phyloP scores from a whole-genome alignment of 768 basidiomycete genomes.

The Leccinum obscurum region DNA sequence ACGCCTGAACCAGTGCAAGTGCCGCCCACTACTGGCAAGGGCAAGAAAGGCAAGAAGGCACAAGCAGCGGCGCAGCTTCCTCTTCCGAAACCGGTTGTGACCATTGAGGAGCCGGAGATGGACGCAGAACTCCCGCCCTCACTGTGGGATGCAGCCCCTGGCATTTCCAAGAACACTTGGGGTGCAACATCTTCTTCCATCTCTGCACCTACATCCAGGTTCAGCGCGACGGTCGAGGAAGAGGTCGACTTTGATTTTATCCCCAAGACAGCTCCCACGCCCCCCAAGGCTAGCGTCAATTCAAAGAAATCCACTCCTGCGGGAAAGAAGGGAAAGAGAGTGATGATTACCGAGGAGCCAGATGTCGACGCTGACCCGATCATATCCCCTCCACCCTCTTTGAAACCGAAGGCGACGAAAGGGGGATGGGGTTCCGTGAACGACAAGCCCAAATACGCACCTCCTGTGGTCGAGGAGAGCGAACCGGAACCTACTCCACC shows the following conservation, averaged over 20 bases:
- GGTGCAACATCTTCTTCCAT: slow-evolving; percentile 4
- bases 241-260: slow-evolving; percentile 5
- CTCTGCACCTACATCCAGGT: slow-evolving; percentile 9
- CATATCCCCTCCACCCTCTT: slow-evolving; percentile 12
- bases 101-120: slow-evolving; percentile 19
- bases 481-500: slow-evolving; percentile 10
- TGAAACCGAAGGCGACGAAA: slow-evolving; percentile 16
- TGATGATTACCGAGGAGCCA: slow-evolving; percentile 27
- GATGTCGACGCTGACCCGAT: slow-evolving; percentile 29
- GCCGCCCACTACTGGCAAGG: slow-evolving; percentile 13
- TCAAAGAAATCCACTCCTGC: slow-evolving; percentile 14
- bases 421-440: slow-evolving; percentile 22
- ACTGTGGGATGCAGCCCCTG: slow-evolving; percentile 18
- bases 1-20: slow-evolving; percentile 12
- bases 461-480: slow-evolving; percentile 11
- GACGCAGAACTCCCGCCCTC: slow-evolving; percentile 26
- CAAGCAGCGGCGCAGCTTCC: slow-evolving; percentile 14
- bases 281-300: slow-evolving; percentile 5
- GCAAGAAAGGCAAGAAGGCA: slow-evolving; percentile 30
- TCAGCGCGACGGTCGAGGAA: slow-evolving; percentile 7
- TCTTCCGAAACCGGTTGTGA: slow-evolving; percentile 15
- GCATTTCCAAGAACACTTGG: slow-evolving; percentile 14
- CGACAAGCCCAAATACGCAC: slow-evolving; percentile 21
- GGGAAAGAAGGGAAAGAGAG: slow-evolving; percentile 27
- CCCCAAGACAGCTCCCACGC: neutral